Conservation (phyloP, 768 basidiomycete genomes). For the Neoboletus subvelutipes region DNA sequence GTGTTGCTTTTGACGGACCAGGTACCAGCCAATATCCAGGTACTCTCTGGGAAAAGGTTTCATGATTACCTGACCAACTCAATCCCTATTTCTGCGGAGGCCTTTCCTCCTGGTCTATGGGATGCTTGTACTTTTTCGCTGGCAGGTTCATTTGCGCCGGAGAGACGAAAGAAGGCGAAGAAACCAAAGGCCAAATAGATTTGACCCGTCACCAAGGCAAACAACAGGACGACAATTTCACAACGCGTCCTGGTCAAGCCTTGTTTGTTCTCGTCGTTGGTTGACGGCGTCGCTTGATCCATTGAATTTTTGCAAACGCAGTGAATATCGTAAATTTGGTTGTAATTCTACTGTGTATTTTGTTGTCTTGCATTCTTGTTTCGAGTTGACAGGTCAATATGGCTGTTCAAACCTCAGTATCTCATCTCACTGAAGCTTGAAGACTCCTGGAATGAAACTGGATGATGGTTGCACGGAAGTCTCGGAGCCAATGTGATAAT, state of each 20-base stretch:
- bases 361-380: background rate
- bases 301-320: background rate
- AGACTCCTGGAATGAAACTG: too few species aligned
- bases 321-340: background rate
- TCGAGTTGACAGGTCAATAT: too few species aligned
- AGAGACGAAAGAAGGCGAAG: constrained; percentile 45
- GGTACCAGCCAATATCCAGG: constrained; percentile 44
- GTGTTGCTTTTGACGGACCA: constrained; percentile 53
- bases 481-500: too few species aligned
- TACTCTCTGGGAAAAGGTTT: constrained; percentile 62
- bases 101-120: constrained; percentile 41
- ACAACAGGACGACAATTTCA: constrained; percentile 18
- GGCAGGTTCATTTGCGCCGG: constrained; percentile 47
- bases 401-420: too few species aligned
- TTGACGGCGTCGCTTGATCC: constrained; percentile 35
- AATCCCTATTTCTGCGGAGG: constrained; percentile 17
- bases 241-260: constrained; percentile 9
- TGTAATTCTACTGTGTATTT: background rate
- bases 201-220: constrained; percentile 21
- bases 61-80: constrained; percentile 50
- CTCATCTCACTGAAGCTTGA: too few species aligned
- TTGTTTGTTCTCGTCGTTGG: constrained; percentile 44
- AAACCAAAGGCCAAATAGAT: constrained; percentile 27
- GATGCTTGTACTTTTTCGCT: constrained; percentile 47
- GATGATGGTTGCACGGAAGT: too few species aligned